Evolutionary conservation across 805 yeast genomes (phyloP), one percentile per base, ranked within the genome.

Genomic region (Kuraishia cidri): DNA sequence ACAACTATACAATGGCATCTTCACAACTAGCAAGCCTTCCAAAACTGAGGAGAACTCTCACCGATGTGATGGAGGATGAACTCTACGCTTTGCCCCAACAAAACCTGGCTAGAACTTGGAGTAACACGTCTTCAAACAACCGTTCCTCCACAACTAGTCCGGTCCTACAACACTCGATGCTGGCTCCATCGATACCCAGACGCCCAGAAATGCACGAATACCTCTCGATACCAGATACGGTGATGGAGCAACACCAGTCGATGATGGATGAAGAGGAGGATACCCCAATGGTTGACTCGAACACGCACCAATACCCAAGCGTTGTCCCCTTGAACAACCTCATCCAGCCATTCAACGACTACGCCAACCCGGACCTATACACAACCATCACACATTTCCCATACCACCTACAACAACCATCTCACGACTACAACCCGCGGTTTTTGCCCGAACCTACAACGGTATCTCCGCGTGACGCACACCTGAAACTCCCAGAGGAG

Each of bases 31-130:
- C 72, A n/a, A 43, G 58, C 15, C 60, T 68, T 37, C 79, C 78
- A 17, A 52, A 57, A 11, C 54, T 69, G 26, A 68, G 70, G 48
- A 66, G 75, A 43, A 61, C 79, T 14, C 48, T 72, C 34, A 69
- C 75, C 12, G 79, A 73, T 39, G 67, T 72, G 14, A 64, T 72
- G 65, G 80, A 74, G 39, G 80, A 75, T 35, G 81, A 74, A 38
- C 53, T 74, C 20, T 72, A 72, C 41, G 68, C 62, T 30, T 40
- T 50, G 17, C 64, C 64, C n/a, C 30, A 17, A 19, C n/a, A n/a
- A n/a, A n/a, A n/a, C n/a, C n/a, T n/a, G n/a, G n/a, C n/a, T n/a
- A n/a, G n/a, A n/a, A n/a, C n/a, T n/a, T n/a, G n/a, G n/a, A 22
- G 32, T 17, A 17, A 22, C 20, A 16, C n/a, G 7, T 16, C 43